Conservation (phyloP, 2,329 filamentous ascomycete genomes). For the Talaromyces funiculosus region DNA sequence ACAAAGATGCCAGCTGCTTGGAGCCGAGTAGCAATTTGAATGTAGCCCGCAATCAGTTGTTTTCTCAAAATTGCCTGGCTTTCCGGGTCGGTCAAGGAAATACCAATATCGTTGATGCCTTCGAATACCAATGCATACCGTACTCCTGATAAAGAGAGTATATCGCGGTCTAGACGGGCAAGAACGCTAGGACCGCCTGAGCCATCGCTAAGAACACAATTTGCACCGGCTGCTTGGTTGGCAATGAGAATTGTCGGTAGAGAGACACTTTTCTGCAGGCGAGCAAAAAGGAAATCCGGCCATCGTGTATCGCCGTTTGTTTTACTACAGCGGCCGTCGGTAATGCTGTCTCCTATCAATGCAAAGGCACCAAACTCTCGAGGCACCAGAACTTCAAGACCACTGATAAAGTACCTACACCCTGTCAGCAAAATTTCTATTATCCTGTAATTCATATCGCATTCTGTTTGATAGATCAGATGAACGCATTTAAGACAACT, state of each 20-base stretch:
- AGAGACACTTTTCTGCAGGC: constrained; percentile 43
- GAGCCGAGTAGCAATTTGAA: constrained; percentile 52
- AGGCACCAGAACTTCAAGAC: constrained; percentile 52
- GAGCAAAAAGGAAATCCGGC: constrained; percentile 52
- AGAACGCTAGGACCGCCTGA: constrained; percentile 56
- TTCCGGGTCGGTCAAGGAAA: constrained; percentile 38
- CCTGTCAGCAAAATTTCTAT: constrained; percentile 2
- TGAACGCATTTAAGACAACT: not conserved
- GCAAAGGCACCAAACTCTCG: constrained; percentile 42
- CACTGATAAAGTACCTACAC: constrained; percentile 55
- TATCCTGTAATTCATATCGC: not conserved
- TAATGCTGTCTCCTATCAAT: constrained; percentile 61
- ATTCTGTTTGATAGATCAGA: not conserved
- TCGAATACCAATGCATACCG: constrained; percentile 61
- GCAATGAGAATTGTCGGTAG: constrained; percentile 51
- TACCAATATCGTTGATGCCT: constrained; percentile 65
- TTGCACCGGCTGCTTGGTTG: constrained; percentile 66
- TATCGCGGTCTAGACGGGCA: constrained; percentile 58
- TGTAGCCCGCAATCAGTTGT: constrained; percentile 52
- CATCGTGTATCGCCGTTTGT: constrained; percentile 51
- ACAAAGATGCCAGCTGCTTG: constrained; percentile 52
- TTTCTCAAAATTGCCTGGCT: constrained; percentile 47
- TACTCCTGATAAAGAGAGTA: constrained; percentile 53
- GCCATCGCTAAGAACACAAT: constrained; percentile 57
- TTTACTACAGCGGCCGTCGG: constrained; percentile 57